These are phyloP conservation scores for Thinopyrum elongatum DNA, from an alignment of 176 grass and related monocot genomes.

Conservation along the genomic window DNA sequence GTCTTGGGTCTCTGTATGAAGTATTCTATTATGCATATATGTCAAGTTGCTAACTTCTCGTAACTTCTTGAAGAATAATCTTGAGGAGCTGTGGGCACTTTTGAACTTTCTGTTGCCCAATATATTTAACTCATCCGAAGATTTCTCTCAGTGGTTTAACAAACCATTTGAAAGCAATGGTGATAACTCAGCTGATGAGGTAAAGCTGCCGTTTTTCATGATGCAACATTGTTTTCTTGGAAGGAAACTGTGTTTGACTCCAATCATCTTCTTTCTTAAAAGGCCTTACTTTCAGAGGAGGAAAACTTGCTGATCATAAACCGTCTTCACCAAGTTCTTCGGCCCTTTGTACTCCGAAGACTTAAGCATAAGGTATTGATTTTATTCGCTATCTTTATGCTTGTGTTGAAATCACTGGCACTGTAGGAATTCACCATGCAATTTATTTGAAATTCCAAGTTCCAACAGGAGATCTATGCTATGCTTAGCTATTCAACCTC, in stretches of 20 bases:
- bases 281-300: slow-evolving; percentile 98
- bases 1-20: slow-evolving; percentile 24
- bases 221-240: slow-evolving; percentile 1
- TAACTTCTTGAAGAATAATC: slow-evolving; percentile 89
- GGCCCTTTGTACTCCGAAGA: slow-evolving; percentile 96
- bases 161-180: slow-evolving; percentile 91
- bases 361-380: slow-evolving; percentile 93
- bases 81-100: slow-evolving; percentile 99
- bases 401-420: slow-evolving; percentile 11
- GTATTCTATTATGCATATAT: slow-evolving; percentile 10
- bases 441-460: slow-evolving; percentile 17
- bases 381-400: slow-evolving; percentile 30
- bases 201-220: slow-evolving; percentile 31
- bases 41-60: slow-evolving; percentile 34
- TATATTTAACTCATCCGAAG: slow-evolving; percentile 99
- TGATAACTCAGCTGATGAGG: slow-evolving; percentile 90
- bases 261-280: slow-evolving; percentile 25
- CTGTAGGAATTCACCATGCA: not conserved
- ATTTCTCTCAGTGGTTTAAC: slow-evolving; percentile 99
- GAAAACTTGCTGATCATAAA: slow-evolving; percentile 99
- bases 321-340: slow-evolving; percentile 99
- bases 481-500: slow-evolving; percentile 6
- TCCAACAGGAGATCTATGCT: not conserved
- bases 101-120: slow-evolving; percentile 92
- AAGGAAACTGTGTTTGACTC: slow-evolving; percentile 21